Percentiles rank a stretch among this genome's conserved stretches.
These are phyloP conservation scores for Komagataea norvegica DNA, from an alignment of 1,139 yeast species.

Conservation along the genomic window DNA sequence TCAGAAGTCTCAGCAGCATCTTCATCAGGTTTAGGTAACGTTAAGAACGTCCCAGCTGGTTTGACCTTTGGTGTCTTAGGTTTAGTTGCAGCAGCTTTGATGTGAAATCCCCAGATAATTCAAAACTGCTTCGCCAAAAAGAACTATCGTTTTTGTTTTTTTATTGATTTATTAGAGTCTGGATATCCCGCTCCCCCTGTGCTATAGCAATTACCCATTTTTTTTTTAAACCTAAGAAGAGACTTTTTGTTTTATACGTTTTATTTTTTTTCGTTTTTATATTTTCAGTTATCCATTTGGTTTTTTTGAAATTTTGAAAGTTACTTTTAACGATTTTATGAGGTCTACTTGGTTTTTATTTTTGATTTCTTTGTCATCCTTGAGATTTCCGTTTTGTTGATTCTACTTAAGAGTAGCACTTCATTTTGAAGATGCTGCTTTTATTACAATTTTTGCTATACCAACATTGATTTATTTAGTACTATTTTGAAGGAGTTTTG, in stretches of 20 bases:
- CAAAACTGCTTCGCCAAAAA: not conserved
- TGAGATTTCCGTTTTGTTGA: not conserved
- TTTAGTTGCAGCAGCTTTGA: slow-evolving; percentile 45
- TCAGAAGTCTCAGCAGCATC: slow-evolving; percentile 23
- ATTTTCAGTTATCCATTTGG: not conserved
- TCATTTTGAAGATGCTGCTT: no score
- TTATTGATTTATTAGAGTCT: slow-evolving; percentile 1
- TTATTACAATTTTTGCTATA: not conserved
- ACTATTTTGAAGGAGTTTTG: not conserved
- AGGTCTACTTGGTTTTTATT: not conserved
- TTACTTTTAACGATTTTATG: not conserved
- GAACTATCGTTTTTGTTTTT: slow-evolving; percentile 3
- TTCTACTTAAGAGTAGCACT: not conserved
- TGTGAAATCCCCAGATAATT: slow-evolving; percentile 27
- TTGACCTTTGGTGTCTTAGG: slow-evolving; percentile 48
- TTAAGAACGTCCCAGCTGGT: slow-evolving; percentile 30
- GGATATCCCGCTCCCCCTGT: no score
- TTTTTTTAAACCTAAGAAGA: no score
- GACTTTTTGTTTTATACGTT: not conserved
- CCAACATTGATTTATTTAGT: slow-evolving; percentile 1
- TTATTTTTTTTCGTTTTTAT: not conserved
- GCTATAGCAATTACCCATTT: no score
- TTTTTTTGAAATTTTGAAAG: slow-evolving; percentile 1
- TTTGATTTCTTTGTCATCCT: not conserved
- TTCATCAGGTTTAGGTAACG: slow-evolving; percentile 29